Base-by-base conservation (phyloP, 768 basidiomycete species). In the Agrocybe praecox region DNA sequence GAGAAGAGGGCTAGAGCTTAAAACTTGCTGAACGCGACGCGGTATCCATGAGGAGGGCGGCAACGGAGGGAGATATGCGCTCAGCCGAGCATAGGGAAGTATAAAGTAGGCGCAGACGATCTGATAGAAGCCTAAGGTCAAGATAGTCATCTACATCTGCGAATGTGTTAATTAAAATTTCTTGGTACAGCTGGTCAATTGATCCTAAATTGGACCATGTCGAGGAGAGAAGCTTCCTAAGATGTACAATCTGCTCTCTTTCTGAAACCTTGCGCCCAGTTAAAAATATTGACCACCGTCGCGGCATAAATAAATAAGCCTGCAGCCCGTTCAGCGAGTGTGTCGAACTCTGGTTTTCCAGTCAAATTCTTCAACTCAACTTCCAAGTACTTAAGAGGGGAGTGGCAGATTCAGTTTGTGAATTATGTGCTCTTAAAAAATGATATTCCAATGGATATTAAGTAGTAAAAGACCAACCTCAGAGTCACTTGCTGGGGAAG, bases 241-340 rank as follows among this genome's bases (percentile, higher is more conserved):
- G 52, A 33, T 49, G 22, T 10, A 26, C 17, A 15, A 29, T 6
- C 40, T 62, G 53, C 49, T 62, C 58, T 15, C 18, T 43, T 2
- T 6, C 22, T 15, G 36, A 26, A 50, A 46, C 21, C 0, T 49
- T 26, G 48, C 23, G 44, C n/a, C 34, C 47, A 19, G 44, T 56
- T 40, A 65, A 46, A n/a, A 19, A 64, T 64, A 21, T 54, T 59
- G 22, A 63, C 65, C 6, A 57, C 53, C 0, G 67, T 70, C 26
- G 67, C 62, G 15, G 69, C 67, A 40, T 61, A 67, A 45, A 70
- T 67, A 56, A 70, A 70, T 11, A 68, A 54, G 21, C 66, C 67
- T 48, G 26, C 56, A n/a, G 60, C 61, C 23, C 47, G 52, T 22
- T 51, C 47, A 12, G 32, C 56, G 36, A 68, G 58, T 21, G 58